Percentiles rank a stretch among this genome's conserved stretches.
Conservation (phyloP, 164 flowering plant genomes). For the Tinospora cordifolia region DNA sequence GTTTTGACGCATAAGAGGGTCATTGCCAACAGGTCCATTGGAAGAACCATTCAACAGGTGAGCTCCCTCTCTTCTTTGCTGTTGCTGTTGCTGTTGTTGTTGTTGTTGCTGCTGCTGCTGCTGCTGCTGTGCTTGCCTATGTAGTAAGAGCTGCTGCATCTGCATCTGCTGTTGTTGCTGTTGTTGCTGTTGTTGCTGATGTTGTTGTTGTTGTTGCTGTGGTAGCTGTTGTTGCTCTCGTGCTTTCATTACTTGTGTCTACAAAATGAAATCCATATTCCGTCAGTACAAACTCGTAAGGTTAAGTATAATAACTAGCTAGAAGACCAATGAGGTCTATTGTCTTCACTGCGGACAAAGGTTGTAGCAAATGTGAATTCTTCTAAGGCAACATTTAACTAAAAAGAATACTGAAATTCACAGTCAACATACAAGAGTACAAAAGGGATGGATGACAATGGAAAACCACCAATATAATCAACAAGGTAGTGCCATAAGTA, state of each 20-base stretch:
- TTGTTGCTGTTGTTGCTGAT: constrained; percentile 39
- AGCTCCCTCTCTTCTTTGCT: constrained; percentile 59
- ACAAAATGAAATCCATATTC: constrained; percentile 12
- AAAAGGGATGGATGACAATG: neutral
- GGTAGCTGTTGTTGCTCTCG: constrained; percentile 44
- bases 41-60: constrained; percentile 72
- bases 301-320: neutral
- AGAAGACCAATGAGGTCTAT: neutral
- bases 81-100: constrained; percentile 56
- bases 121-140: constrained; percentile 65
- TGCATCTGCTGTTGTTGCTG: constrained; percentile 71
- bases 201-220: constrained; percentile 34
- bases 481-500: neutral
- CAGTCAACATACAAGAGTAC: neutral
- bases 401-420: neutral
- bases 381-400: neutral
- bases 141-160: constrained; percentile 62
- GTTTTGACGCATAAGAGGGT: constrained; percentile 61
- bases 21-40: constrained; percentile 69
- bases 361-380: neutral
- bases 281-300: neutral
- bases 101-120: constrained; percentile 54
- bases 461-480: neutral
- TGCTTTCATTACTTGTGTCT: constrained; percentile 54
- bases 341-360: neutral